Base-by-base conservation (phyloP, 1,284 basidiomycete genomes). In the Malassezia slooffiae region DNA sequence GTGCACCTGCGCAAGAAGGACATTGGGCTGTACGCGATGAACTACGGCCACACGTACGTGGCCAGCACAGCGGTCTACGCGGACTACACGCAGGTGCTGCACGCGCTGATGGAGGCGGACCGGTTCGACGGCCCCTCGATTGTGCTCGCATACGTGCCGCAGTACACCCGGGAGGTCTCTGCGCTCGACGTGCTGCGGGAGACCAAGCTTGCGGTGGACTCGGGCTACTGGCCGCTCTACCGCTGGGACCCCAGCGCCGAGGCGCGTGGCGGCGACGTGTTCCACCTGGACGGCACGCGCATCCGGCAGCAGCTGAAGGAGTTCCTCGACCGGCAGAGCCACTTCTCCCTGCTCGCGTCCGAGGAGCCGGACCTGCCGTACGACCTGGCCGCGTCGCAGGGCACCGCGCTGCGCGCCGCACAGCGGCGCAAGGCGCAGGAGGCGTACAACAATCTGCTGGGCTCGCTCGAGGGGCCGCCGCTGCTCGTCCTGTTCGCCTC, bases 181-280 rank as follows among this genome's bases (percentile, higher is more conserved):
- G 87, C 89, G 1, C 79, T 97, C 30, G 81, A 91, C 28, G 75
- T 96, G 15, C 75, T 97, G 47, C 89, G 91, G 71, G 89, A 95
- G 75, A 97, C 91, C 35, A 97, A 97, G 72, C 78, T 90, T 32
- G 91, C 90, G 6, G 85, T 97, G 35, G 89, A 95, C 63, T 79
- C 86, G 15, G 91, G 90, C 5, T 93, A 91, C 73, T 97, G 93
- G 91, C 91, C 93, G 1, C 75, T 97, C 37, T 99, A 95, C 76
- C 80, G 93, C 50, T 99, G 91, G 91, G 82, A 97, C 72, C 91
- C 91, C 0, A 76, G 77, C 54, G 85, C 86, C 62, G 72, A 72
- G 19, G 73, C 73, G 35, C 83, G 81, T 43, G 76, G 80, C 62
- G 85, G 89, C 58, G 83, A 87, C 34, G 71, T 72, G 27, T 97